Evolutionary conservation across 768 basidiomycete species (phyloP), one percentile per base, ranked within the genome.

Genomic region (Leucosporidium creatinivorum): DNA sequence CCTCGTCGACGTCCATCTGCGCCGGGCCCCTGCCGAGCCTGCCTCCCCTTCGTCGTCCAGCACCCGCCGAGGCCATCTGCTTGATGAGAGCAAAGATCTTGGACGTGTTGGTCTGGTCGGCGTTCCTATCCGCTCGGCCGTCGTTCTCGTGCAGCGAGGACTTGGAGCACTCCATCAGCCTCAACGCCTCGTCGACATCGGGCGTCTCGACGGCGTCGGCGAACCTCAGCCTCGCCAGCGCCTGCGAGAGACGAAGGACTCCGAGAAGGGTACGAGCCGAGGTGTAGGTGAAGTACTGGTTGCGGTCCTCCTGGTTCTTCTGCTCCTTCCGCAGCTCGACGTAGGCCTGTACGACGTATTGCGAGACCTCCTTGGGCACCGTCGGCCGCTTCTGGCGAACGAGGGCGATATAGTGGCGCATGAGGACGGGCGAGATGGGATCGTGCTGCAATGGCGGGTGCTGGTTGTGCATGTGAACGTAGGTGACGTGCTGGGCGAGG

Each of bases 111-210:
- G 93, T 91, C 71, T 85, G 84, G 76, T 99, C 94, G 6, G 82
- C 81, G 44, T 88, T 87, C 33, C 80, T 79, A 33, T 80, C 81
- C 48, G 87, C 87, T 26, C 85, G 83, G 13, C 89, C 89, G 52
- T 88, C 87, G 17, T 91, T 90, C 55, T 93, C 90, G 63, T 86
- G 82, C 73, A 99, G 80, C 75, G 87, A 91, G 75, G 90, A 89
- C 78, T 98, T 99, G 80, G 89, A 91, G 73, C 89, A 91, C 67
- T 93, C 91, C 93, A 99, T 98, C 68, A 99, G 81, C 49, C 96
- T 86, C 69, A 99, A 81, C 3, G 96, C 96, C 79, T 98, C 96
- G 75, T 98, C 93, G 18, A 99, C 93, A 76, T 99, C 96, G 49
- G 84, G 83, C 64, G 87, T 85, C 58, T 86, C 86, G 50, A 98